Base-by-base conservation (phyloP, 345 rosid species). In the Combretum micranthum region DNA sequence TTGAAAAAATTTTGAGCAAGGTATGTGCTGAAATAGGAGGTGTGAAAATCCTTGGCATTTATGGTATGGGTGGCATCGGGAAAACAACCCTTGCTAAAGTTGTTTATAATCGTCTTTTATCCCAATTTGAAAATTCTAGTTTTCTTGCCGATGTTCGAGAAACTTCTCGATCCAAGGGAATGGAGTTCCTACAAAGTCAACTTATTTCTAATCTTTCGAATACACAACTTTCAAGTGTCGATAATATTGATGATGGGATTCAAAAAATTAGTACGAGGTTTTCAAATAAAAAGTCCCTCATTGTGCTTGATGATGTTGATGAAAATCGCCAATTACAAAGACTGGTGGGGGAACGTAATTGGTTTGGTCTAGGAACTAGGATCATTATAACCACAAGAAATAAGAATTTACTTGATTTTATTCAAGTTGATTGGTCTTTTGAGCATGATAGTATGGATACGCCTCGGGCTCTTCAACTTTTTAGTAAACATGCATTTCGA, bases 291-390 rank as follows among this genome's bases (percentile, higher is more conserved):
- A 54, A 53, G 23, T 51, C 45, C 17, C 59, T 62, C 26, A 52
- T 62, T 0, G 4, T 62, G 13, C 57, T 62, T 44, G 66, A 62
- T 44, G 66, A 62, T 53, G 66, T 62, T 1, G 53, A 62, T 26
- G 20, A 26, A 10, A 26, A 44, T 22, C 9, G 18, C 20, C 66
- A 53, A 2, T 8, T 62, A 10, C n/a, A 44, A 16, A 49, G 42
- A 18, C 20, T 62, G 6, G 52, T 59, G 14, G 47, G 50, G 44
- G 43, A 26, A 15, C 59, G 0, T 13, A 26, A 53, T 18, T 47
- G 54, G 66, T 62, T 62, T 20, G 53, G 54, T 20, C 17, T 32
- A 11, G 47, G 59, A 62, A 62, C 14, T 47, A 53, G 66, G 53
- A 46, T 62, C 43, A 52, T 54, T 12, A 19, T 62, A n/a, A 62